Base-by-base conservation (phyloP, 306 rosid species). In the Quercus aquifolioides region DNA sequence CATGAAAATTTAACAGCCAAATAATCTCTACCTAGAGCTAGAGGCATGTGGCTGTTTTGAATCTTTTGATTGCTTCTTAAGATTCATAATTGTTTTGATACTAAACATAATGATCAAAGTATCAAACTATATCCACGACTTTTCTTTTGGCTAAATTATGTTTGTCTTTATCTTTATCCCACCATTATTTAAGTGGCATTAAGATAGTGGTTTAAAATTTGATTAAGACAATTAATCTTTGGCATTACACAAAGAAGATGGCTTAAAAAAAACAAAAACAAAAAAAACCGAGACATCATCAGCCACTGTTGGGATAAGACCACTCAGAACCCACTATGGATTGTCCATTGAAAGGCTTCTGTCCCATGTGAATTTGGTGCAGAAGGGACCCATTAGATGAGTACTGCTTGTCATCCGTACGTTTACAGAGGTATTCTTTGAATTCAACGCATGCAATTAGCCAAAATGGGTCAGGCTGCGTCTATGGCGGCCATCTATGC, bases 321-420 rank as follows among this genome's bases (percentile, higher is more conserved):
- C 63, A 79, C 82, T 69, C 59, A 55, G 81, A 78, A 79, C 20
- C 64, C 90, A 81, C 84, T 69, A 38, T 13, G 13, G 19, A 52
- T 72, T 64, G 80, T 76, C 77, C 35, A 31, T 35, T 9, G 49
- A 75, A 43, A 31, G 63, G 46, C 55, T 52, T 26, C 9, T 79
- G 72, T 55, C 82, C 84, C 86, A 76, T 79, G 84, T 82, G 88
- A 41, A 56, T 69, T 80, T 21, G 17, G 63, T 71, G 81, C 46
- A 4, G 19, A 9, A 6, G 74, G 79, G 51, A 25, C 74, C 80
- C 51, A 11, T 43, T 56, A 18, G 14, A 1, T 57, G 15, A 14
- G 23, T 23, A 58, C 26, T 38, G 73, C 70, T 56, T 35, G 46
- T 64, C 76, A 33, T 71, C 88, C 85, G 84, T 85, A 78, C 85